Evolutionary conservation across 768 basidiomycete species (phyloP).

Genomic region (Boletus reticuloceps): DNA sequence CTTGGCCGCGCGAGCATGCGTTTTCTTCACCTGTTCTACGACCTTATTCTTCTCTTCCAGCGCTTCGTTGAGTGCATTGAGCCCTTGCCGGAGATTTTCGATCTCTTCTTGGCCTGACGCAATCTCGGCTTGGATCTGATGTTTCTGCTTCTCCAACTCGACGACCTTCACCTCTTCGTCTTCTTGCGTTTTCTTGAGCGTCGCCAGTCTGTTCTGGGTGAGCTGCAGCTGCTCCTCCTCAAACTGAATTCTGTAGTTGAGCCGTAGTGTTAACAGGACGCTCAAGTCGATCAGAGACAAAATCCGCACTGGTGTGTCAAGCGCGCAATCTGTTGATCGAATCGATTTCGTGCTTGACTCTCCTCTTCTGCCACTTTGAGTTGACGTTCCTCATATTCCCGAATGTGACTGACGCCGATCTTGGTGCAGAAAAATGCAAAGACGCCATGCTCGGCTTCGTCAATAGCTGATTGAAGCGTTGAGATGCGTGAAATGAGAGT

Average conservation of each 20-base stretch:
- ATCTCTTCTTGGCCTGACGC: constrained; percentile 54
- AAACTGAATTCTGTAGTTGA: constrained; percentile 62
- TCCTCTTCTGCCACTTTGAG: constrained; percentile 87
- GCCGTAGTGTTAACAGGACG: constrained; percentile 3
- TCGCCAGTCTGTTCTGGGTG: constrained; percentile 59
- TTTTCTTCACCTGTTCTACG: constrained; percentile 75
- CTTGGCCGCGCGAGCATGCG: constrained; percentile 65
- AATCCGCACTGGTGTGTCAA: constrained; percentile 74
- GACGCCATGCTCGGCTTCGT: constrained; percentile 76
- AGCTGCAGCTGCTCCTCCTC: constrained; percentile 71
- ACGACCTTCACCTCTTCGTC: constrained; percentile 54
- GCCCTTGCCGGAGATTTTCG: constrained; percentile 54
- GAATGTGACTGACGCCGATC: constrained; percentile 78
- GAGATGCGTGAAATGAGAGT: constrained; percentile 54
- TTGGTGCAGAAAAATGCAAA: constrained; percentile 76
- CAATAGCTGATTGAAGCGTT: constrained; percentile 53
- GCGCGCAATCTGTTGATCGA: constrained; percentile 82
- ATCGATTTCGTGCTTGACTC: constrained; percentile 77
- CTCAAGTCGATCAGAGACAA: background rate
- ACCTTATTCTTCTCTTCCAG: constrained; percentile 71
- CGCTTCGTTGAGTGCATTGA: constrained; percentile 56
- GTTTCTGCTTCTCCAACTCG: constrained; percentile 55
- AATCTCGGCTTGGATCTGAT: constrained; percentile 57
- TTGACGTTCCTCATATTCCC: constrained; percentile 93
- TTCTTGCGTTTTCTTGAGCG: constrained; percentile 49